Base-by-base conservation (phyloP, 2,329 filamentous ascomycete species). In the Arthrocladium fulminans region DNA sequence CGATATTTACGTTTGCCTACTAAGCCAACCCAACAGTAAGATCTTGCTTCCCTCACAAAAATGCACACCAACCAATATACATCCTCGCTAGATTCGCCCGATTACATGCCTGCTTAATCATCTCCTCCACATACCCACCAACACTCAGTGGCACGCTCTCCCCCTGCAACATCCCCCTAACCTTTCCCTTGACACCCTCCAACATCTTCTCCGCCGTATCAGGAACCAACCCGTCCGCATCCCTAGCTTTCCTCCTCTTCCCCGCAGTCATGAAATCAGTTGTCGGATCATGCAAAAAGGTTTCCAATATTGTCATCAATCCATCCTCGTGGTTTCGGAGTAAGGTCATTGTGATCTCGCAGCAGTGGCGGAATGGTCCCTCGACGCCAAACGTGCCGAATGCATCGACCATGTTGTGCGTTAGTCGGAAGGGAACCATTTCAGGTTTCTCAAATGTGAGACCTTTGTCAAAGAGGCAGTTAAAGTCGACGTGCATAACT, bases 401-500 rank as follows among this genome's bases (percentile, higher is more conserved):
- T 9, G 92, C 94, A 55, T 94, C 87, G 29, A 94, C 80, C 90
- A 98, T 97, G 68, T 98, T 98, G 73, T 96, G 90, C 3, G 92
- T 98, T 35, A 98, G 75, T 13, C 94, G 85, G 74, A 98, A 99
- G 1, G 92, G 94, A 1, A 98, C 92, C 24, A 85, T 75, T 67
- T 99, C 92, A 0, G 92, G 90, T 65, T 94, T 94, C 54, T 88
- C 84, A 63, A 98, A 97, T 0, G 89, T 96, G 34, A 90, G 77
- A 1, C 92, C 92, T 59, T 98, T 98, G 72, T 98, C 94, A 65
- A 99, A 99, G 3, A 98, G 80, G 66, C 94, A 98, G 69, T 98
- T 98, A 75, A 99, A 98, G 68, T 98, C 92, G 39, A 99, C 94
- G 67, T 99, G 92, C 67, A 98, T 86, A 2, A 94, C 82, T 45